Base-by-base conservation (phyloP, 2,329 filamentous ascomycete species). In the Teratosphaeria zuluensis region DNA sequence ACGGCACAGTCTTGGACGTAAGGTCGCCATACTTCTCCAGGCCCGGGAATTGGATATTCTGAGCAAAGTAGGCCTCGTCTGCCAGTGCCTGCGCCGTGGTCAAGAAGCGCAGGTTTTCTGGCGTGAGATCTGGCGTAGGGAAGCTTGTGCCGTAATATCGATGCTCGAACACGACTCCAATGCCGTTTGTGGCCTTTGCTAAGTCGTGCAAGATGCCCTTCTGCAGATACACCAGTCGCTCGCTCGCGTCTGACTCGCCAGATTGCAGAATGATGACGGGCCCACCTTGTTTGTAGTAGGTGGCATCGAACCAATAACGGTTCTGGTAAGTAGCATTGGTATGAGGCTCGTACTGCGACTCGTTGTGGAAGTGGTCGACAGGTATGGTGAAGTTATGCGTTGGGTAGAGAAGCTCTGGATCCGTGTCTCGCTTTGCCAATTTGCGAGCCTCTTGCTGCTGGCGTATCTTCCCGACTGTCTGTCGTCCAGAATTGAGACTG, bases 321-420 rank as follows among this genome's bases (percentile, higher is more conserved):
- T 92, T 76, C 24, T 83, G 73, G 72, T 90, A 95, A 1, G 75
- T 81, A 30, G 72, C 85, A 64, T 87, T 76, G 8, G 81, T 83
- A 72, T 95, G 90, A 38, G 90, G 89, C 70, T 86, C 88, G 69
- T 95, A 95, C 54, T 79, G 76, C 1, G 84, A 82, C 57, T 91
- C 86, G 68, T 92, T 90, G 73, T 88, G 88, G 75, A 94, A 95
- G 69, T 94, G 89, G 72, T 95, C 90, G 35, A 95, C 77, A 0
- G 82, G 82, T 1, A 55, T 53, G 16, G 21, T 7, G 19, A 84
- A 69, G 62, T 80, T 82, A 67, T 81, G 69, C 31, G 72, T 76
- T 2, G 79, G 75, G 64, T 81, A 83, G 9, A 77, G 65, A 19
- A 67, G 52, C 3, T 64, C 62, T 1, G 70, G 72, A 59, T 78